Evolutionary conservation across 163 green algal species (phyloP).

Genomic region (Scenedesmus sp.): DNA sequence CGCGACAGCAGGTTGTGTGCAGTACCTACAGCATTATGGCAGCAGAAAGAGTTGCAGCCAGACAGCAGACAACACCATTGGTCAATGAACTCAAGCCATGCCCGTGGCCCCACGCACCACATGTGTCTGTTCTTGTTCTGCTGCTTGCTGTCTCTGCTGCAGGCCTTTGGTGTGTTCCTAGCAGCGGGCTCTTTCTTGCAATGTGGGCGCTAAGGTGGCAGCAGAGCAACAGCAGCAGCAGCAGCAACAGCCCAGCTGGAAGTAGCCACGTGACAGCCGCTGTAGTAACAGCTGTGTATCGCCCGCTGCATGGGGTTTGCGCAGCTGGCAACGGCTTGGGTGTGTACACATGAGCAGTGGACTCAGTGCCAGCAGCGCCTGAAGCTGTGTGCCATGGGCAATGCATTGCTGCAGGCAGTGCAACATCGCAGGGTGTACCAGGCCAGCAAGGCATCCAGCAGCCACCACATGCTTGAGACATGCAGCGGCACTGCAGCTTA

Average conservation of each 20-base stretch:
- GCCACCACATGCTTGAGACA: neutral
- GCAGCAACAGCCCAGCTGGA: neutral
- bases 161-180: constrained; percentile 56
- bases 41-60: neutral
- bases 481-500: neutral
- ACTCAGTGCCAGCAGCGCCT: neutral
- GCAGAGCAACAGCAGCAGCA: constrained; percentile 25
- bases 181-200: constrained; percentile 55
- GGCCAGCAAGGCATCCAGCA: too few species aligned
- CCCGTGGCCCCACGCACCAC: neutral
- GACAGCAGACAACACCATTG: neutral
- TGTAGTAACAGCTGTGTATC: neutral
- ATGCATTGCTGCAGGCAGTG: neutral
- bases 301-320: neutral
- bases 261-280: neutral
- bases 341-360: neutral
- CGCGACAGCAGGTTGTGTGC: too few species aligned
- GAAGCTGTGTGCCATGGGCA: neutral
- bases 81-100: neutral
- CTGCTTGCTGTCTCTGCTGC: neutral
- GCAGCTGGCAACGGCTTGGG: neutral
- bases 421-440: neutral
- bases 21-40: neutral
- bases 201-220: constrained; percentile 22
- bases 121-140: neutral